Base-by-base conservation (phyloP, 2,329 filamentous ascomycete species). In the Hirsutella rhossiliensis region DNA sequence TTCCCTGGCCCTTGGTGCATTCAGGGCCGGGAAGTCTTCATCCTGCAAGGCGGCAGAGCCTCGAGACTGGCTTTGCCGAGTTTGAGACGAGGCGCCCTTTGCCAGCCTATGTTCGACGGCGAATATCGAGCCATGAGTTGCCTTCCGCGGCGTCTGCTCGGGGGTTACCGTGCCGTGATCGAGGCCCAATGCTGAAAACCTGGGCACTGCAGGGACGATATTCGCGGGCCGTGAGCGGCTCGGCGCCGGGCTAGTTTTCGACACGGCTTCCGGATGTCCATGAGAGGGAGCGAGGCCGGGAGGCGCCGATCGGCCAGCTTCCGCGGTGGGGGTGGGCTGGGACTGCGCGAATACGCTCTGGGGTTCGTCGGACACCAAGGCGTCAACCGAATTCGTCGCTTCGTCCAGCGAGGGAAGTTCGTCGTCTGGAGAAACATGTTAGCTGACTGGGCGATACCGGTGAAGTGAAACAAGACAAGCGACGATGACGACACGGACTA, bases 301-400 rank as follows among this genome's bases (percentile, higher is more conserved):
- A 42, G 64, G 58, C 29, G 59, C 51, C 38, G 59, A 48, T n/a
- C 46, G 54, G 11, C 48, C 47, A 18, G 44, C 48, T 15, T 50
- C 49, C 37, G 47, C 36, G 2, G 42, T 42, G 5, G 38, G 36
- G 23, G 20, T 38, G 15, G 23, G 23, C 5, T 23, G 29, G 9
- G 27, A 47, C 49, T 32, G 42, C 43, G 48, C 27, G 41, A 50
- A 45, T 9, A 47, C 40, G 19, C 47, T 49, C 27, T 50, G 53
- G 11, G 52, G 47, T n/a, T 75, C 65, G 54, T 86, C 82, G 19
- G 79, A 76, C 12, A 86, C 81, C 4, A 86, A 64, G 4, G 79
- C 79, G 57, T 85, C 81, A 36, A 86, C 76, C n/a, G 75, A 80
- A 38, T 69, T 68, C 3, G 69, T 72, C 12, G 73, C 79, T 50